Base-by-base conservation (phyloP, 768 basidiomycete genomes). In the Brasilioporus rufonigricans region DNA sequence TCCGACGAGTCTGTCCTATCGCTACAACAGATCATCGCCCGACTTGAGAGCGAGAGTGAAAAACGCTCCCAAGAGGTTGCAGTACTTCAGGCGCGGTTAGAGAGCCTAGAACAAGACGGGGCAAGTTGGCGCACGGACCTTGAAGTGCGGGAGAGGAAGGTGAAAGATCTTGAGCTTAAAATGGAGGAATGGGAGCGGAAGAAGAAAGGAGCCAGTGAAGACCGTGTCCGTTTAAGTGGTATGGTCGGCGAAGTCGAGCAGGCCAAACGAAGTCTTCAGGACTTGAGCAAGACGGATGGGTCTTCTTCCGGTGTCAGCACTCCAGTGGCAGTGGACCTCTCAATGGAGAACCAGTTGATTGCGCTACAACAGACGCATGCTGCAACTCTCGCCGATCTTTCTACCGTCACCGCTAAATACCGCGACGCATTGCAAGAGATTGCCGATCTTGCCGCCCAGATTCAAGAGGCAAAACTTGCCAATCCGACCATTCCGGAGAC, bases 361-460 rank as follows among this genome's bases (percentile, higher is more conserved):
- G 76, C 81, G 12, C 79, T 98, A n/a, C 90, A 89, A 65, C 82
- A 91, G 65, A 89, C 86, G 4, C 90, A 93, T 62, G 83, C 83
- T 11, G 86, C 86, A 39, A 92, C 91, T 0, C 78, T 95, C 21
- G 76, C 83, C 9, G 91, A 95, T 61, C 79, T 95, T 35, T 85
- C 91, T 8, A 77, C 83, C 1, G 81, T 97, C 33, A 85, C 87
- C 1, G 71, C 75, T 51, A 95, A 95, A 70, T 98, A 95, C 66
- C 85, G 86, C 29, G 90, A 96, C 56, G 91, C 95, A 18, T 79
- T 98, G 29, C 82, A 83, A 46, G 91, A 96, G 71, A 96, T 99
- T 55, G 89, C 89, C n/a, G 93, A 95, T 63, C 81, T 99, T 38
- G 87, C 88, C 18, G 81, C 85, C n/a, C 93, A 97, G 69, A 85